Evolutionary conservation across 305 asterid species (phyloP).

Genomic region (Fraxinus dipetala): DNA sequence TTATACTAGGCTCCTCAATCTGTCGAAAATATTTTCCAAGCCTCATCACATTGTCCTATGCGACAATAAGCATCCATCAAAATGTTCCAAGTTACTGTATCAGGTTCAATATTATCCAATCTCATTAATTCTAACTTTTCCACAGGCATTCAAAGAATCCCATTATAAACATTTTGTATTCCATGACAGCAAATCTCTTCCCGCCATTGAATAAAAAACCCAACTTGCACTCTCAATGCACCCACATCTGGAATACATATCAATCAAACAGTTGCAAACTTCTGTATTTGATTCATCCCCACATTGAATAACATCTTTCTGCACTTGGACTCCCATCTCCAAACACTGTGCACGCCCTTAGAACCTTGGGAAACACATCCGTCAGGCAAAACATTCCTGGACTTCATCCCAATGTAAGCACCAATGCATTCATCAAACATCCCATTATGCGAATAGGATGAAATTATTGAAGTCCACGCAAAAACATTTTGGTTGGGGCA

Average conservation of each 20-base stretch:
- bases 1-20: conserved; percentile 36
- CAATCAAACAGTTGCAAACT: conserved; percentile 38
- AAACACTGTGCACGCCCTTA: conserved; percentile 26
- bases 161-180: conserved; percentile 34
- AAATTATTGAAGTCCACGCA: conserved; percentile 35
- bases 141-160: conserved; percentile 27
- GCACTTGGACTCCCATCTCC: conserved; percentile 32
- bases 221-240: conserved; percentile 27
- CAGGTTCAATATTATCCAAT: conserved; percentile 31
- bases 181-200: conserved; percentile 37
- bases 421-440: conserved; percentile 24
- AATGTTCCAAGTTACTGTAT: conserved; percentile 36
- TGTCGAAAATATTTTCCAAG: conserved; percentile 26
- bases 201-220: conserved; percentile 29
- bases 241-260: conserved; percentile 39
- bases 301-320: conserved; percentile 30
- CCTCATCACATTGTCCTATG: conserved; percentile 40
- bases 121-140: conserved; percentile 31
- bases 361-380: conserved; percentile 34
- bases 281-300: conserved; percentile 29
- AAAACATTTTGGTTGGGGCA: conserved; percentile 39
- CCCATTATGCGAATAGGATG: conserved; percentile 30
- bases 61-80: conserved; percentile 40
- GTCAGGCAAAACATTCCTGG: conserved; percentile 29
- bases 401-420: conserved; percentile 33